phyloP scores from a whole-genome alignment of 805 yeast genomes.

The Kluyveromyces aestuarii region DNA sequence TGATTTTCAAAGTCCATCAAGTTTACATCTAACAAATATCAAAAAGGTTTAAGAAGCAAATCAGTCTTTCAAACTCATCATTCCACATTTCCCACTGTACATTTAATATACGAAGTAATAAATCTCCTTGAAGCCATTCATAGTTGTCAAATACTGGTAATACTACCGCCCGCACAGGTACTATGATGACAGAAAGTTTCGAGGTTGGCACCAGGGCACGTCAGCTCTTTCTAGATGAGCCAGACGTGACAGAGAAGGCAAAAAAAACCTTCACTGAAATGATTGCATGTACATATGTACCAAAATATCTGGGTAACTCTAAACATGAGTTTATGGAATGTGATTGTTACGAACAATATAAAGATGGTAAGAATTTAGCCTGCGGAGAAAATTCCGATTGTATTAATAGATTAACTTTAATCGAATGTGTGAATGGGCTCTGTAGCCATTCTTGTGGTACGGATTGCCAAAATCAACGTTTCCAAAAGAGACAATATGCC shows the following conservation, averaged over 20 bases:
- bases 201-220: slow-evolving; percentile 4
- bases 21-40: background rate
- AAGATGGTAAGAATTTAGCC: slow-evolving; percentile 45
- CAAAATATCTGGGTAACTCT: slow-evolving; percentile 54
- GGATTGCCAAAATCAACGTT: slow-evolving; percentile 78
- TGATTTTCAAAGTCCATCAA: background rate
- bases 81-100: background rate
- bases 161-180: background rate
- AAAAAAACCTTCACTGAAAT: slow-evolving; percentile 45
- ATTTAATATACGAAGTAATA: too few species aligned
- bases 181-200: background rate
- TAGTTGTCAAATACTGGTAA: background rate
- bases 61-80: background rate
- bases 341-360: slow-evolving; percentile 59
- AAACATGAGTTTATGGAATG: slow-evolving; percentile 81
- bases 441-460: slow-evolving; percentile 57
- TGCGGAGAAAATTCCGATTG: slow-evolving; percentile 85
- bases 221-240: slow-evolving; percentile 28
- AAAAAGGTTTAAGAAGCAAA: background rate
- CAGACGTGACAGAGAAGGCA: slow-evolving; percentile 65
- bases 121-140: background rate
- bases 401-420: slow-evolving; percentile 84
- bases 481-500: slow-evolving; percentile 70
- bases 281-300: slow-evolving; percentile 51
- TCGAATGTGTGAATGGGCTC: slow-evolving; percentile 72